A percentile compares a stretch with the other conserved stretches of the same genome.
phyloP scores from a whole-genome alignment of 129 eudicot species.

The Saussurea involucrata region DNA sequence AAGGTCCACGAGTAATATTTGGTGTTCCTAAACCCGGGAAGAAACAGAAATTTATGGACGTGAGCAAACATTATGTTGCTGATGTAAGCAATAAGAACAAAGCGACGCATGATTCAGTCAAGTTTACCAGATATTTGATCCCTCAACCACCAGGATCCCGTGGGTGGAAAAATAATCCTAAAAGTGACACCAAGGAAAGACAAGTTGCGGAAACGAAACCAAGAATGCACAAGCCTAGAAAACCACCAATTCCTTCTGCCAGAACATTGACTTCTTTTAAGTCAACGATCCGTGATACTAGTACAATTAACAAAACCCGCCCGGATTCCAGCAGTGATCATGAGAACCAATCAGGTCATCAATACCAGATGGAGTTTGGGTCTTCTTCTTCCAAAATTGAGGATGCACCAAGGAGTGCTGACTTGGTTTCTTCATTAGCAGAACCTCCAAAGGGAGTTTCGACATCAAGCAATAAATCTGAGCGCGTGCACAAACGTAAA shows the following conservation, averaged over 20 bases:
- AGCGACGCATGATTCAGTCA: slow-evolving; percentile 43
- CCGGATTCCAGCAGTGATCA: slow-evolving; percentile 31
- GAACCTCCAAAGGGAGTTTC: slow-evolving; percentile 34
- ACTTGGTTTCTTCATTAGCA: slow-evolving; percentile 32
- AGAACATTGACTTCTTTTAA: slow-evolving; percentile 37
- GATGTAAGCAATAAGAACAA: slow-evolving; percentile 41
- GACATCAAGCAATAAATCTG: slow-evolving; percentile 32
- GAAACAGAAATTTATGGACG: slow-evolving; percentile 92
- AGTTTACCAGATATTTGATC: slow-evolving; percentile 47
- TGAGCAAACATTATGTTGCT: slow-evolving; percentile 78
- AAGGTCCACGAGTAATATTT: slow-evolving; percentile 66
- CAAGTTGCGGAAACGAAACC: slow-evolving; percentile 48
- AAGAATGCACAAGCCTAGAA: slow-evolving; percentile 42
- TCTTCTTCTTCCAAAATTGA: slow-evolving; percentile 37
- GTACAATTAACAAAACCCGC: slow-evolving; percentile 11
- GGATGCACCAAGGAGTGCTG: slow-evolving; percentile 35
- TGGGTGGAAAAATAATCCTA: slow-evolving; percentile 43
- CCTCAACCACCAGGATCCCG: slow-evolving; percentile 74
- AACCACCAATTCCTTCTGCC: slow-evolving; percentile 39
- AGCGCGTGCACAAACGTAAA: slow-evolving; percentile 46
- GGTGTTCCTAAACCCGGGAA: slow-evolving; percentile 98
- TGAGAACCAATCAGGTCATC: slow-evolving; percentile 37
- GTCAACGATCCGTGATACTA: slow-evolving; percentile 6
- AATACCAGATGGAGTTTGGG: slow-evolving; percentile 25
- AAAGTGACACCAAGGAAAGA: slow-evolving; percentile 50